Evolutionary conservation across 1,284 basidiomycete species (phyloP).

Genomic region (Trametes versicolor): DNA sequence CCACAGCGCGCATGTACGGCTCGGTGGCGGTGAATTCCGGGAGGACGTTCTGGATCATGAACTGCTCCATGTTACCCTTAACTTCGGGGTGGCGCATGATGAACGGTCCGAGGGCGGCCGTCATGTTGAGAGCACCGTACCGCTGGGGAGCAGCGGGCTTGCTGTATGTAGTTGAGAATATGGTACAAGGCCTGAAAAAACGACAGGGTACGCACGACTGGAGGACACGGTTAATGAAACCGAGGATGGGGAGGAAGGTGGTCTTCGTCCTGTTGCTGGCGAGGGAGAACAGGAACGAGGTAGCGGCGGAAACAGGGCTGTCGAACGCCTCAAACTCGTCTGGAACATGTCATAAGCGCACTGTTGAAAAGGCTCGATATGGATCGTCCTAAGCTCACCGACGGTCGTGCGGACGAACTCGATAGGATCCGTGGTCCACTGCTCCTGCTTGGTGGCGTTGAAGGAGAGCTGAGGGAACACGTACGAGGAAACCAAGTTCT

Average conservation of each 20-base stretch:
- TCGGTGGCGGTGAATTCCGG: conserved; percentile 73
- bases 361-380: not conserved
- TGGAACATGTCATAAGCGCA: conserved; percentile 39
- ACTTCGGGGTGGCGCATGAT: conserved; percentile 86
- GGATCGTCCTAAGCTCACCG: conserved; percentile 55
- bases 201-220: conserved; percentile 59
- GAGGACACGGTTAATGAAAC: conserved; percentile 78
- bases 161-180: conserved; percentile 42
- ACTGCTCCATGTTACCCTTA: conserved; percentile 78
- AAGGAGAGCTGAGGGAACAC: conserved; percentile 90
- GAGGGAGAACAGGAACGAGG: conserved; percentile 80
- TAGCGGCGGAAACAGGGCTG: conserved; percentile 80
- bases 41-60: conserved; percentile 77
- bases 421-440: conserved; percentile 82
- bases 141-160: conserved; percentile 69
- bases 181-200: not conserved
- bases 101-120: conserved; percentile 75
- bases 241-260: conserved; percentile 81
- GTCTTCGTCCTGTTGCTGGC: conserved; percentile 81
- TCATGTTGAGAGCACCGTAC: conserved; percentile 88
- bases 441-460: conserved; percentile 68
- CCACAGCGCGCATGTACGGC: conserved; percentile 80
- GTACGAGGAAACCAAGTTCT: conserved; percentile 77
- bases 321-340: conserved; percentile 85
- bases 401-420: conserved; percentile 80